Conservation (phyloP, 345 rosid genomes). For the Bruguiera sexangula region DNA sequence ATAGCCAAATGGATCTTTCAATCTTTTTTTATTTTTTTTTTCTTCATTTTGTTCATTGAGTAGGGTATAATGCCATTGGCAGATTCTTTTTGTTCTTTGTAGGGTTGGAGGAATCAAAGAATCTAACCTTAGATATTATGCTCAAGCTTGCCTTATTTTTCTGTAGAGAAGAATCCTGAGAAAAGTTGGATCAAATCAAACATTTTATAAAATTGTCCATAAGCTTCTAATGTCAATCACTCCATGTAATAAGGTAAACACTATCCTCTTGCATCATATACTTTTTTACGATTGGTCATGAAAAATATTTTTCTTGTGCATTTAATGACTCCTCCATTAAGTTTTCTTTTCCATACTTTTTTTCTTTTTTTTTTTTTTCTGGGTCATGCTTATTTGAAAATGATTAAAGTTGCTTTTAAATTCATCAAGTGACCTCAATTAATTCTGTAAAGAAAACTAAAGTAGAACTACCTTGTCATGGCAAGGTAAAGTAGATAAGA, state of each 20-base stretch:
- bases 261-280: constrained; percentile 8
- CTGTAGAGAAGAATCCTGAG: constrained; percentile 16
- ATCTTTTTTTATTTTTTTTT: constrained; percentile 15
- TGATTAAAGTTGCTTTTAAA: constrained; percentile 15
- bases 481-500: constrained; percentile 9
- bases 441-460: background rate
- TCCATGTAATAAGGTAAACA: constrained; percentile 21
- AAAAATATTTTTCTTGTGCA: constrained; percentile 4
- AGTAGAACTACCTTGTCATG: background rate
- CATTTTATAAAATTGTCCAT: constrained; percentile 12
- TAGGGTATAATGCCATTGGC: constrained; percentile 52
- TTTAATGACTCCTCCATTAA: constrained; percentile 4
- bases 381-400: constrained; percentile 6
- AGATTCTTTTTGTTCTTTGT: constrained; percentile 72
- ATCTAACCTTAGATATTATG: constrained; percentile 59
- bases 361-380: too few species aligned
- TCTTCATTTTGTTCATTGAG: constrained; percentile 12
- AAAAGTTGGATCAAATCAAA: constrained; percentile 45
- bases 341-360: background rate
- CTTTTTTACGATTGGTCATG: too few species aligned
- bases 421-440: background rate
- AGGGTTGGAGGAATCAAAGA: constrained; percentile 65
- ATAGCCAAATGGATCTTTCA: constrained; percentile 27
- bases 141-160: constrained; percentile 29
- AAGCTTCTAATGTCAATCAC: background rate